Evolutionary conservation across 2,329 filamentous ascomycete genomes (phyloP), one percentile per base, ranked within the genome.

Genomic region (Sporothrix sp.): DNA sequence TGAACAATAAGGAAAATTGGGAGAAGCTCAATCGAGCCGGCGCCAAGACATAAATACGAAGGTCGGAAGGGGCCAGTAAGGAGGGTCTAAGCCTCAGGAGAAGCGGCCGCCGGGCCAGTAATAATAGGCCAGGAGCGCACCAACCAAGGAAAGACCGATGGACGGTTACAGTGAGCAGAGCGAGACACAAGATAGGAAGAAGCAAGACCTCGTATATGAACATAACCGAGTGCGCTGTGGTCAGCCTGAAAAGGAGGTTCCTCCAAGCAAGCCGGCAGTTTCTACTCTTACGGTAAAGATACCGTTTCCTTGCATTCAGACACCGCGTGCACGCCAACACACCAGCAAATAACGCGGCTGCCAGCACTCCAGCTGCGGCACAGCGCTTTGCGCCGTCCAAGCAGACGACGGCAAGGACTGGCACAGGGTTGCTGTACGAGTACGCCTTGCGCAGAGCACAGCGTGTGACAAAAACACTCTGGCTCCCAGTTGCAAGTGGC

Each of bases 11-110:
- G 28, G 25, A 42, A 30, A 30, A 33, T 33, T n/a, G n/a, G n/a
- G n/a, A n/a, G n/a, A n/a, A n/a, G n/a, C n/a, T n/a, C n/a, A n/a
- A n/a, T n/a, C n/a, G n/a, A 32, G 28, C 47, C 28, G 37, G 47
- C 37, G 47, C 47, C 47, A 49, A 49, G 47, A 42, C 13, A 23
- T 27, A 16, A 13, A 50, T 43, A 50, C 38, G 38, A 50, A 43
- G 30, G 36, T n/a, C 30, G 30, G 30, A 35, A 45, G 43, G 43
- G 20, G 43, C 43, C 20, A 35, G 20, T 20, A 42, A 23, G 47
- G 48, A 50, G 48, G 48, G 48, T 50, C 48, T 50, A 43, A 50
- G 48, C 48, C 48, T 18, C 18, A 32, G 30, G 37, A 40, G 36
- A 37, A 48, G 13, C 21, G 33, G 33, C 23, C 33, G 23, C 32